phyloP scores from a whole-genome alignment of 2,329 filamentous ascomycete genomes.

The Xylariaceae sp. region DNA sequence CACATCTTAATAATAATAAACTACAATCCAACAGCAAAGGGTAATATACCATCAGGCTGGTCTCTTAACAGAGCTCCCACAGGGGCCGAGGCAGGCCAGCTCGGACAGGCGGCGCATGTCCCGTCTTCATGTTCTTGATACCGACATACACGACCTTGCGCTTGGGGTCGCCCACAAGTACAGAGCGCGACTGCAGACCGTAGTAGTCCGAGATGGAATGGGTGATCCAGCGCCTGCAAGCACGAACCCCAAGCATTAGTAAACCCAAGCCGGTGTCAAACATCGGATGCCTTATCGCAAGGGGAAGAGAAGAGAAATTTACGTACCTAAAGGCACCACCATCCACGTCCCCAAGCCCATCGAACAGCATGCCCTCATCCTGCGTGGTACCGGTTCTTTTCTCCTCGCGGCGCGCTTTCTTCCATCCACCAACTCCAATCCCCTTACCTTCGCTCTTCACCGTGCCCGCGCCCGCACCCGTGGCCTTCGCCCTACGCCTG shows the following conservation, averaged over 20 bases:
- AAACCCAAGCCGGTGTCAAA: neutral
- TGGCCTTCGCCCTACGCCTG: too few relatives aligned
- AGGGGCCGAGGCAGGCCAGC: slow-evolving; percentile 63
- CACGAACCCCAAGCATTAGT: slow-evolving; percentile 25
- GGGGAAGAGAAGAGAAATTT: slow-evolving; percentile 18
- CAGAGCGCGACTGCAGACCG: slow-evolving; percentile 81
- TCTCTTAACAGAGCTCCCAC: slow-evolving; percentile 63
- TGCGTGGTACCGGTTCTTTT: slow-evolving; percentile 61
- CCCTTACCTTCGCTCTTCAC: slow-evolving; percentile 43
- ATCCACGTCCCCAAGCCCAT: slow-evolving; percentile 73
- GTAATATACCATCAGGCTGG: neutral
- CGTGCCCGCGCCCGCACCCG: slow-evolving; percentile 50
- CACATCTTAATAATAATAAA: neutral
- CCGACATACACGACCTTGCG: slow-evolving; percentile 85
- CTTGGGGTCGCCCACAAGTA: slow-evolving; percentile 72
- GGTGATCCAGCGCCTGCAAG: slow-evolving; percentile 80
- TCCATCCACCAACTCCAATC: slow-evolving; percentile 47
- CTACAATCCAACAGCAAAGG: neutral
- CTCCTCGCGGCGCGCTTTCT: slow-evolving; percentile 54
- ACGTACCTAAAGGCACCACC: slow-evolving; percentile 82
- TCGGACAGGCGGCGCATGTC: slow-evolving; percentile 32
- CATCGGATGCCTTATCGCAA: slow-evolving; percentile 14
- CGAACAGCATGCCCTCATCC: slow-evolving; percentile 75
- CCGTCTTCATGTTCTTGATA: slow-evolving; percentile 57
- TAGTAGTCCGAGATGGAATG: slow-evolving; percentile 94